Evolutionary conservation across 2,329 filamentous ascomycete genomes (phyloP), one percentile per base, ranked within the genome.

Genomic region (Aspergillus pseudotamarii): DNA sequence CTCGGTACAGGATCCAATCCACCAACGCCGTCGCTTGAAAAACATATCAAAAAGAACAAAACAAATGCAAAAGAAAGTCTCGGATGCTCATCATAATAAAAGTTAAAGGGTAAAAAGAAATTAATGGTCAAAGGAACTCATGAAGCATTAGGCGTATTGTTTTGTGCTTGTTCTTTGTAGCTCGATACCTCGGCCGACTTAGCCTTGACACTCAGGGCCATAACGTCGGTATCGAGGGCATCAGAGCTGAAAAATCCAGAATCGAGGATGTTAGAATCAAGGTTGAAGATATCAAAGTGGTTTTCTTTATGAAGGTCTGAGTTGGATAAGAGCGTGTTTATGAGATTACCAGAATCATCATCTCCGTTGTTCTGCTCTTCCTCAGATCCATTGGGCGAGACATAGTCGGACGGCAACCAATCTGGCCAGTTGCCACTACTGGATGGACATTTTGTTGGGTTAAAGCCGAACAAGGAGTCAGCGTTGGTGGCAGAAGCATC

Each of bases 171-270:
- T 65, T 64, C 64, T 45, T 66, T 65, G 55, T 58, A 64, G 64
- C 43, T 45, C 53, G 64, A 58, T 46, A 66, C 64, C 41, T 64
- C 63, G 21, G 60, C 57, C 59, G 67, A 23, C 55, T 71, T 69
- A 36, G 59, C 58, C 56, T 76, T 75, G 23, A 66, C 62, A 43
- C 69, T 68, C 36, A 71, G 54, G 50, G 60, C 62, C 23, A 69
- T 58, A 19, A 70, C 51, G 16, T 76, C 72, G 26, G 66, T 64
- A 46, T 73, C 68, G 21, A 76, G 66, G 28, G 75, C 67, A 45
- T 78, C 73, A 23, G 74, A 76, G 45, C 76, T 74, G 66, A 79
- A 79, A 51, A 78, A 73, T 14, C 74, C 71, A 8, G 75, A 75
- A 61, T 79, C 77, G 50, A 78, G 73, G 34, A 75, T 62, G 30